Evolutionary conservation across 2,329 filamentous ascomycete species (phyloP).

Genomic region (Scedosporium apiospermum): DNA sequence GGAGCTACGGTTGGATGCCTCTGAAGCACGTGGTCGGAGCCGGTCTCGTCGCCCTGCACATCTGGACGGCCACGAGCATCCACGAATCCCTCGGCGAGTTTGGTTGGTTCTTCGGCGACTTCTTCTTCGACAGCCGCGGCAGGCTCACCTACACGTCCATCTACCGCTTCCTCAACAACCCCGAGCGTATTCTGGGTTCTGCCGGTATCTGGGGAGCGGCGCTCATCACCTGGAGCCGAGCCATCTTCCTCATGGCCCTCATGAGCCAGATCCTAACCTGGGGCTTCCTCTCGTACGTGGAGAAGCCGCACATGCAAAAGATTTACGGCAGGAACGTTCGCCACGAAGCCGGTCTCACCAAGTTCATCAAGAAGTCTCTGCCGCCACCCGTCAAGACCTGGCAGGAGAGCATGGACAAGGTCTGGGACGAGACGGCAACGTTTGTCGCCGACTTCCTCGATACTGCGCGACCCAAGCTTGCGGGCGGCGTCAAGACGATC

Average conservation of each 20-base stretch:
- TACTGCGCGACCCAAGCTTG: conserved; percentile 72
- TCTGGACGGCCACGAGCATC: conserved; percentile 89
- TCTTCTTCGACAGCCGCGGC: conserved; percentile 85
- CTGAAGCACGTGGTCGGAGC: conserved; percentile 80
- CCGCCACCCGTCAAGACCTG: conserved; percentile 75
- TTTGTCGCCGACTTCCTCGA: conserved; percentile 90
- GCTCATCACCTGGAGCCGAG: conserved; percentile 80
- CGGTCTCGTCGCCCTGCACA: conserved; percentile 72
- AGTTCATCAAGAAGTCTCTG: conserved; percentile 78
- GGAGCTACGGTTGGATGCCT: conserved; percentile 76
- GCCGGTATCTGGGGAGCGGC: conserved; percentile 94
- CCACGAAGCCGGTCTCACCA: conserved; percentile 80
- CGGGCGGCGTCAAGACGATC: conserved; percentile 76
- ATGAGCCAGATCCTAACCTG: conserved; percentile 78
- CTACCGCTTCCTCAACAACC: conserved; percentile 96
- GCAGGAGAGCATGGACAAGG: conserved; percentile 78
- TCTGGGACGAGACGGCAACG: conserved; percentile 76
- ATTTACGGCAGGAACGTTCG: conserved; percentile 81
- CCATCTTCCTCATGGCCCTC: conserved; percentile 79
- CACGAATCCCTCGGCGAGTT: conserved; percentile 96
- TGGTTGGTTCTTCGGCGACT: conserved; percentile 98
- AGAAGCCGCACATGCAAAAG: conserved; percentile 97
- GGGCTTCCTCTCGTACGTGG: conserved; percentile 83
- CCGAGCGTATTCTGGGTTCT: conserved; percentile 84
- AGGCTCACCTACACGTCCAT: conserved; percentile 95